Base-by-base conservation (phyloP, 441 rosid species). In the Pelargonium cotyledonis region DNA sequence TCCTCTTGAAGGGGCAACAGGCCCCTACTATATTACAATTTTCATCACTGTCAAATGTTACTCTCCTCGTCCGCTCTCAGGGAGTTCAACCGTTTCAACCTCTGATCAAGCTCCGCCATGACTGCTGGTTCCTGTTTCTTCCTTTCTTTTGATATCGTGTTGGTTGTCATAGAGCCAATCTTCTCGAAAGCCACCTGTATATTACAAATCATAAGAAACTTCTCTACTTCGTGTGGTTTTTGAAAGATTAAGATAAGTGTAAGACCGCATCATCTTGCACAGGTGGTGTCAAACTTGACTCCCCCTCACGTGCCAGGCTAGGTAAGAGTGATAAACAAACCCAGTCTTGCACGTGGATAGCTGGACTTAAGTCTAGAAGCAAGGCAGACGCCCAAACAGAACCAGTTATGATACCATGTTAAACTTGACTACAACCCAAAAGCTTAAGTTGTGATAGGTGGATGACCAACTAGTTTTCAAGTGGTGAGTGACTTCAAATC, bases 51-150 rank as follows among this genome's bases (percentile, higher is more conserved):
- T 5, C 8, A 29, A 63, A 65, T 67, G 72, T 66, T 78, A 80
- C 55, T 84, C 82, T 80, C 78, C 8, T 55, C 84, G 70, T 68
- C 86, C 77, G 70, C 69, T 75, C 79, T 86, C 21, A 84, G 75
- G 12, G 97, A 84, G 82, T 90, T 88, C 65, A 92, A 83, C 73
- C 97, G 79, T 81, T 95, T 81, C 68, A 89, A 77, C 83, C 99
- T 85, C 83, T 89, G 91, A 75, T 92, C 97, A 31, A 90, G 90
- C 82, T 95, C 99, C 23, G 96, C 96, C 96, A 89, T 83, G 60
- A 95, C 99, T 19, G 96, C 98, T 3, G 97, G 90, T 78, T 95
- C 98, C 76, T 95, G 98, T 78, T 89, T 95, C 79, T 95, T 95
- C 85, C 99, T 84, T 78, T 91, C 88, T 84, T 95, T 95, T 0